Conservation (phyloP, 2,329 filamentous ascomycete genomes). For the Epichloe typhina region DNA sequence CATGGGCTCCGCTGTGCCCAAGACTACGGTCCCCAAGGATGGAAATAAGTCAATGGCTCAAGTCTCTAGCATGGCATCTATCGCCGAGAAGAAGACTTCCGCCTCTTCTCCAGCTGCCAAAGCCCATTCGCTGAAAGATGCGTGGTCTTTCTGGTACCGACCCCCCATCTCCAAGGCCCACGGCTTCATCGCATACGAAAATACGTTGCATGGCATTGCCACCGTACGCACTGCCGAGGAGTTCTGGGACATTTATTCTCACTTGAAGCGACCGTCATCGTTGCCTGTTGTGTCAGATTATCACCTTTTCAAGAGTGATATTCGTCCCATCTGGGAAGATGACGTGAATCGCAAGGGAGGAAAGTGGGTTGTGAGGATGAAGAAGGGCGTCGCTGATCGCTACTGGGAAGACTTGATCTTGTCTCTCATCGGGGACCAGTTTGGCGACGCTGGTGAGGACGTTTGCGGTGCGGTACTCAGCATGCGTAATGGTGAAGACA, state of each 20-base stretch:
- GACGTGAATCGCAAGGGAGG: constrained; percentile 92
- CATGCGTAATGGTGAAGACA: constrained; percentile 89
- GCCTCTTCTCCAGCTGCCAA: constrained; percentile 28
- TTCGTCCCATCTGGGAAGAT: constrained; percentile 96
- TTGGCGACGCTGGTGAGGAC: constrained; percentile 82
- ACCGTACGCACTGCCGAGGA: constrained; percentile 72
- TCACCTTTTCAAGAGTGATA: constrained; percentile 93
- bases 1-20: constrained; percentile 32
- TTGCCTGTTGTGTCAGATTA: constrained; percentile 93
- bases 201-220: constrained; percentile 81
- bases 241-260: constrained; percentile 80
- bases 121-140: constrained; percentile 55
- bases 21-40: constrained; percentile 20
- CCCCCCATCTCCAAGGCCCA: constrained; percentile 97
- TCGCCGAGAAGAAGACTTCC: constrained; percentile 26
- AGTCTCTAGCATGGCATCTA: constrained; percentile 28
- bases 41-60: constrained; percentile 16
- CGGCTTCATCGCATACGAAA: constrained; percentile 79
- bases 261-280: constrained; percentile 77
- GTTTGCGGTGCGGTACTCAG: constrained; percentile 91
- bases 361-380: constrained; percentile 93
- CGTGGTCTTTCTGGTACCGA: constrained; percentile 95
- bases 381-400: constrained; percentile 92
- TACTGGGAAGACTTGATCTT: constrained; percentile 94
- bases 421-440: constrained; percentile 86